A percentile compares a stretch with the other conserved stretches of the same genome.
These are phyloP conservation scores for Calonectria hawksworthii DNA, from an alignment of 2,329 filamentous ascomycete species.

Conservation along the genomic window DNA sequence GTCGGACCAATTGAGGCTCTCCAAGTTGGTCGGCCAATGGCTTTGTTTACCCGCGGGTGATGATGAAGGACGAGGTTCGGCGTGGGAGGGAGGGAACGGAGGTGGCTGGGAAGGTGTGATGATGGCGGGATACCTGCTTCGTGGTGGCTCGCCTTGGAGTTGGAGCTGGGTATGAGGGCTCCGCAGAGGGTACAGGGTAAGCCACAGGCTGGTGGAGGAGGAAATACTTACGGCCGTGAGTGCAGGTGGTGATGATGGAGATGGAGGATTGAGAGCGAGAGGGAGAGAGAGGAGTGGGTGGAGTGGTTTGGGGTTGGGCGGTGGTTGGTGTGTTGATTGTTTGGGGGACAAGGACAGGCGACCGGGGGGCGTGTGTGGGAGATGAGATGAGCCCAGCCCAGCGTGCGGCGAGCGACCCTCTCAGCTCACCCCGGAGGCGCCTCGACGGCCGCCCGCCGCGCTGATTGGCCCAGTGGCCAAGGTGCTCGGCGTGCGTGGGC, in stretches of 20 bases:
- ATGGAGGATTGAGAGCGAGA: conserved; percentile 23
- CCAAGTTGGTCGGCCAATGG: conserved; percentile 50
- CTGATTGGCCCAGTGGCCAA: conserved; percentile 25
- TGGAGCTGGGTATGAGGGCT: neutral
- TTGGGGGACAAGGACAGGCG: conserved; percentile 14
- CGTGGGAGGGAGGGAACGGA: conserved; percentile 18
- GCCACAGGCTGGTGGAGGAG: conserved; percentile 8
- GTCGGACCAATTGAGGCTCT: conserved; percentile 47
- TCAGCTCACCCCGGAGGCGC: conserved; percentile 27
- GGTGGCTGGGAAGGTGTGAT: conserved; percentile 3
- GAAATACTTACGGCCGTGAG: conserved; percentile 22
- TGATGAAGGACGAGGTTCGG: conserved; percentile 4
- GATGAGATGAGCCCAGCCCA: conserved; percentile 30
- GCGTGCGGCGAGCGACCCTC: conserved; percentile 16
- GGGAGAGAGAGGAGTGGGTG: conserved; percentile 14
- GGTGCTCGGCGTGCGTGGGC: neutral
- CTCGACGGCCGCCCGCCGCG: conserved; percentile 21
- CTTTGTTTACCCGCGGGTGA: conserved; percentile 53
- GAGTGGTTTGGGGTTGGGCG: conserved; percentile 14
- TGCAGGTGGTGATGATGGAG: conserved; percentile 28
- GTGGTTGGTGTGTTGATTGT: conserved; percentile 28
- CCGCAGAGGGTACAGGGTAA: conserved; percentile 24
- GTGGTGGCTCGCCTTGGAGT: neutral
- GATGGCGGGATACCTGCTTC: conserved; percentile 5
- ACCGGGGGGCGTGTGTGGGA: conserved; percentile 30